These are phyloP conservation scores for Coemansia sp. DNA, from an alignment of 192 early-diverging fungal species.

Conservation along the genomic window DNA sequence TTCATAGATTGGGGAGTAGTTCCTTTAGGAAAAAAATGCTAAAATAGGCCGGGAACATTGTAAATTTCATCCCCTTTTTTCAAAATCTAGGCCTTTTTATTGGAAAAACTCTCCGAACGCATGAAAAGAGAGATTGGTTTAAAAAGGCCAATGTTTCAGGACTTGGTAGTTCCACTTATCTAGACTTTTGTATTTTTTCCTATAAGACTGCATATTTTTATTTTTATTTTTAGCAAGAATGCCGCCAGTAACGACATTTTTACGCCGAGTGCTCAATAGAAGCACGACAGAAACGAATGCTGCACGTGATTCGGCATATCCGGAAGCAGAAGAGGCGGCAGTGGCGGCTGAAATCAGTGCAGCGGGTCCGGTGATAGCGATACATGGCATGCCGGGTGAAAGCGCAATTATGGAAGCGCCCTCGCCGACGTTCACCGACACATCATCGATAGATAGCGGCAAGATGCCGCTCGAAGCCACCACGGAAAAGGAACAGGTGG, in stretches of 20 bases:
- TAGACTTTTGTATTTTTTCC: background rate
- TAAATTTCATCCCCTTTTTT: too few relatives aligned
- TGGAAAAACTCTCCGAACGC: too few relatives aligned
- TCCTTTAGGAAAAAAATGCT: too few relatives aligned
- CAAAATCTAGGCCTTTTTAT: too few relatives aligned
- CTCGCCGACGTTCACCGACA: conserved; percentile 26
- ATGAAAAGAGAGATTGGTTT: too few relatives aligned
- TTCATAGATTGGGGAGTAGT: too few relatives aligned
- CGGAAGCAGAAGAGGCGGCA: conserved; percentile 3
- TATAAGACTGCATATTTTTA: background rate
- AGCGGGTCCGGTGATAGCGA: conserved; percentile 8
- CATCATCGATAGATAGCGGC: conserved; percentile 27
- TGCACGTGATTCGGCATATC: background rate
- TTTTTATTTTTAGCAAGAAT: conserved; percentile 10
- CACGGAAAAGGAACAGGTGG: conserved; percentile 3
- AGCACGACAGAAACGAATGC: background rate
- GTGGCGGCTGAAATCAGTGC: conserved; percentile 15
- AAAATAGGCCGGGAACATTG: too few relatives aligned
- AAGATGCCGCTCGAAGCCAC: conserved; percentile 25
- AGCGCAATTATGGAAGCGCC: conserved; percentile 17
- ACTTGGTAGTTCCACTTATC: too few relatives aligned
- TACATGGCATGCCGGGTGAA: background rate
- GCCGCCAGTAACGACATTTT: conserved; percentile 28
- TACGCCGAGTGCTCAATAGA: conserved; percentile 41
- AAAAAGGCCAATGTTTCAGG: too few relatives aligned